Evolutionary conservation across 345 rosid species (phyloP), one percentile per base, ranked within the genome.

Genomic region (Bruguiera parviflora): DNA sequence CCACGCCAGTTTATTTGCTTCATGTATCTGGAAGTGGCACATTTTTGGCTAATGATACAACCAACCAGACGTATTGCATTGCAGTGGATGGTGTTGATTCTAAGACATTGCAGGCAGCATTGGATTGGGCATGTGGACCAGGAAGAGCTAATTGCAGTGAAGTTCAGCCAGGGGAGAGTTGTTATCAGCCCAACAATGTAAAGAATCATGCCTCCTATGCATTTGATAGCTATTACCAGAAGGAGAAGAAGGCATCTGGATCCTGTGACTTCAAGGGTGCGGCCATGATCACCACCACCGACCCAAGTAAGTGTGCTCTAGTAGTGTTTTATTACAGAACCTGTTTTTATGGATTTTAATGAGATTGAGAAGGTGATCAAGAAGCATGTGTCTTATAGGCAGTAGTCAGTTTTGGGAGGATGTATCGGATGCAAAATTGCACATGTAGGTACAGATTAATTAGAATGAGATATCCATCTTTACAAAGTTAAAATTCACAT

Each of bases 81-180:
- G 91, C 77, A 20, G 80, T 77, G 93, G 99, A 92, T 53, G 84
- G 78, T 55, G 80, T 87, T 13, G 98, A 95, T 74, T 61, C 70
- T 10, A 90, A 72, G 84, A 85, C 88, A 15, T 80, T 95, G 82
- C 99, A 92, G 62, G 85, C 98, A 2, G 98, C 99, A 0, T 81
- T 92, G 82, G 99, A 95, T 66, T 92, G 99, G 99, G 96, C 97
- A 33, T 95, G 98, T 75, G 99, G 99, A 31, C 94, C 97, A 0
- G 97, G 99, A 71, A 82, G 79, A 73, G 87, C 97, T 13, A 87
- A 95, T 71, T 95, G 99, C 72, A 87, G 96, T 16, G 98, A 86
- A 84, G 79, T 92, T 75, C 98, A 95, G 82, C 97, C 98, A 2
- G 99, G 98, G 58, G 91, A 92, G 80, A 73, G 58, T 70, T 95